Evolutionary conservation across 768 basidiomycete genomes (phyloP), one percentile per base, ranked within the genome.

Genomic region (Auricularia heimuer): DNA sequence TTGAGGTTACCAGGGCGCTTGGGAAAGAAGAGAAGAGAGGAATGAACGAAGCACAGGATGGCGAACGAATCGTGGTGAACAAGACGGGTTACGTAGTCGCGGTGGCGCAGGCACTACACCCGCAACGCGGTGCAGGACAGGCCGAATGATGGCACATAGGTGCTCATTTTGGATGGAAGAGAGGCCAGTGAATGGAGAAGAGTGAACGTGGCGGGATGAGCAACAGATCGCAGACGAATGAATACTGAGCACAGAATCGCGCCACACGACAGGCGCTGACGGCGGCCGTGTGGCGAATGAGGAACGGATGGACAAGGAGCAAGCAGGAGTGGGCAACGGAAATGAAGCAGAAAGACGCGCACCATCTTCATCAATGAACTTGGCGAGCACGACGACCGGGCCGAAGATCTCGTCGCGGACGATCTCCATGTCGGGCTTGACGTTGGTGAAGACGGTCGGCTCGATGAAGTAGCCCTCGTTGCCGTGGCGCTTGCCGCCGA

Each of bases 391-490:
- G 64, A 84, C 84, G 51, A 92, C 88, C 4, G 91, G 90, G 3
- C 90, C 90, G 68, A 92, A 92, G 67, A 92, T 91, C 74, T 92
- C 85, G 70, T 89, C 86, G 64, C 73, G 73, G 12, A 94, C 92
- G 70, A 94, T 92, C 74, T 83, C 91, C 94, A 97, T 96, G 64
- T 88, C 80, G 37, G 85, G 79, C 56, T 75, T 85, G 69, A 94
- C 84, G 68, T 94, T 85, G 37, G 87, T 85, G 74, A 98, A 91
- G 72, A 98, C 92, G 92, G 62, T 54, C 3, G 68, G 62, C 42
- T 94, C 87, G 54, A 97, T 85, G 74, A 82, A 98, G 75, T 81
- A 98, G 6, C 96, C 96, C 72, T 90, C 90, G 1, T 83, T 83
- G 0, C 79, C 65, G 69, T 89, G 81, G 77, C 89, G 89, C 70